Conservation (phyloP, 129 eudicot genomes). For the Centrapalus pauciflorus region DNA sequence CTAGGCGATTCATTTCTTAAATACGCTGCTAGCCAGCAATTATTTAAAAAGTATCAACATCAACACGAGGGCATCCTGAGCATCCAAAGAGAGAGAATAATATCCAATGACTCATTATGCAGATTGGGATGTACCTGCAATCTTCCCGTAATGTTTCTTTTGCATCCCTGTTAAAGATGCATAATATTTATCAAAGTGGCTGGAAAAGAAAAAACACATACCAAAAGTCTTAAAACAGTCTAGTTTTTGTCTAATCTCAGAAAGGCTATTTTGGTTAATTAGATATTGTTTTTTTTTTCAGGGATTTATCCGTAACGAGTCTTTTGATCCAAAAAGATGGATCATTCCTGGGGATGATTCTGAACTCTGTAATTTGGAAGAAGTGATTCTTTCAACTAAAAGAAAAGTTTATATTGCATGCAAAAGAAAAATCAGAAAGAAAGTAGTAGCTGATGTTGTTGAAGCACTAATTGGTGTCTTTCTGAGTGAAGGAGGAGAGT, state of each 20-base stretch:
- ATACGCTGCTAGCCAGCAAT: conserved; percentile 70
- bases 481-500: conserved; percentile 64
- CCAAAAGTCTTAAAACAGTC: background rate
- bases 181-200: background rate
- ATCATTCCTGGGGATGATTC: conserved; percentile 56
- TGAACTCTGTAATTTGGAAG: conserved; percentile 16
- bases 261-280: conserved; percentile 8
- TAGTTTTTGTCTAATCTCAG: background rate
- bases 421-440: conserved; percentile 42
- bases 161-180: background rate
- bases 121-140: conserved; percentile 69
- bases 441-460: conserved; percentile 75
- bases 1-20: conserved; percentile 89
- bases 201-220: conserved; percentile 6
- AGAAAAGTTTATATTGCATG: conserved; percentile 34
- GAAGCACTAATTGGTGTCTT: conserved; percentile 89
- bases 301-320: conserved; percentile 82
- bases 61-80: conserved; percentile 79
- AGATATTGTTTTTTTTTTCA: conserved; percentile 18
- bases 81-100: conserved; percentile 37
- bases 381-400: conserved; percentile 30
- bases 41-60: conserved; percentile 45
- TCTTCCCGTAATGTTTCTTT: conserved; percentile 49
- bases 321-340: conserved; percentile 78
- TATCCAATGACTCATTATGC: conserved; percentile 62